Evolutionary conservation across 139 green algal genomes (phyloP), one percentile per base, ranked within the genome.

Genomic region (Ulvella scutata): DNA sequence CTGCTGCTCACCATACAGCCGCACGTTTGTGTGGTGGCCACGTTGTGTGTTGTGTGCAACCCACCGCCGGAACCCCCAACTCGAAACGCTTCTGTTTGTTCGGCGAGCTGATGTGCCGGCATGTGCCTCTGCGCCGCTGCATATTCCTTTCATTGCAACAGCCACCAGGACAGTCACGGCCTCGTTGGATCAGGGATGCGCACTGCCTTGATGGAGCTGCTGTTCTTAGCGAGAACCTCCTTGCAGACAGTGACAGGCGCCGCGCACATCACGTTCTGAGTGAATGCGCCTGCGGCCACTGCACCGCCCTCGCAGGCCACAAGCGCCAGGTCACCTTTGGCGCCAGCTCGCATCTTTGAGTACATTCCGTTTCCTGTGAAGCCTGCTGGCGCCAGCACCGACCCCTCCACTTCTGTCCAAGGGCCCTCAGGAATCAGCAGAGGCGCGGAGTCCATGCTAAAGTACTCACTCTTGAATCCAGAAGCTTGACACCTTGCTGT

Each of bases 221-320:
- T 76, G 62, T 84, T 87, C 59, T 78, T 75, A 3, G 67, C 82
- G 43, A 98, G 85, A 51, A 95, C 85, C 43, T 96, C 82, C 76
- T 93, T 92, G 88, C 90, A 97, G 85, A 94, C 97, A 7, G 84
- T 81, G 35, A 98, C 94, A 2, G 94, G 94, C 7, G 94, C 94
- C 3, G 93, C 94, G 59, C 86, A 92, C 88, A 99, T 92, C 13
- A 97, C 85, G 79, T 99, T 99, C n/a, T 79, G 76, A 20, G 94
- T 98, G 88, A 98, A 98, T 2, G 86, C 87, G 43, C 94, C 94
- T 1, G 84, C 93, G 2, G 87, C 87, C 2, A 85, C 80, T 3
- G 94, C 91, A 33, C 82, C 78, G 2, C 43, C 77, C 38, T 98
- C 94, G 7, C 85, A 85, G 6, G 95, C 85, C 3, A 99, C 82